Evolutionary conservation across 768 basidiomycete genomes (phyloP).

Genomic region (Phlegmacium glaucopus): DNA sequence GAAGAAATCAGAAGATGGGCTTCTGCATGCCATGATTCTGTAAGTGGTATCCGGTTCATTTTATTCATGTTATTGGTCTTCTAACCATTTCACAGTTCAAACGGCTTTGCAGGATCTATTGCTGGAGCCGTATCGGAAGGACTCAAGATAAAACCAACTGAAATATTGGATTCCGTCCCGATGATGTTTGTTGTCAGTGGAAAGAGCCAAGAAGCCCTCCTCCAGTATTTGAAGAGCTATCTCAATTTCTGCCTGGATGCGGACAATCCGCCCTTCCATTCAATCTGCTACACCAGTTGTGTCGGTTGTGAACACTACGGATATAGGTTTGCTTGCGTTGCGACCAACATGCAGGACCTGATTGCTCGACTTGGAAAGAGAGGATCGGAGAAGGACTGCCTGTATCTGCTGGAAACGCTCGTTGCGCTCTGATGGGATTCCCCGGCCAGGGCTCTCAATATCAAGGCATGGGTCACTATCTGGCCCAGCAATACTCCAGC

Average conservation of each 20-base stretch:
- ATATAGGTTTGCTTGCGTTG: constrained; percentile 30
- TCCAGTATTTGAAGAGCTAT: constrained; percentile 27
- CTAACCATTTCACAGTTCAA: constrained; percentile 20
- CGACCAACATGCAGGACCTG: constrained; percentile 27
- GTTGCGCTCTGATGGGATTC: constrained; percentile 28
- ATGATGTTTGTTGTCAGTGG: constrained; percentile 33
- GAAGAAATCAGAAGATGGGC: constrained; percentile 13
- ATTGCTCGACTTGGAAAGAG: constrained; percentile 27
- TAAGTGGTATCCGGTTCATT: constrained; percentile 12
- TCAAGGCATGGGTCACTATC: constrained; percentile 31
- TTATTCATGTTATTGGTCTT: background rate
- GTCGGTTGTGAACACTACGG: constrained; percentile 33
- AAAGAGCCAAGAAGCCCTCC: constrained; percentile 28
- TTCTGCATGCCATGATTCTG: constrained; percentile 27
- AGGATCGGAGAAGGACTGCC: constrained; percentile 15
- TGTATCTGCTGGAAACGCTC: constrained; percentile 11
- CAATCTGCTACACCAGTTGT: constrained; percentile 33
- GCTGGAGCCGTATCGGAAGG: constrained; percentile 25
- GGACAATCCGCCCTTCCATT: constrained; percentile 20
- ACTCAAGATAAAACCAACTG: constrained; percentile 8
- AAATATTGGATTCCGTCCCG: constrained; percentile 14
- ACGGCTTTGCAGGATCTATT: constrained; percentile 35
- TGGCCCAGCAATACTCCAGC: constrained; percentile 24
- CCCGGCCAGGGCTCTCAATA: constrained; percentile 37
- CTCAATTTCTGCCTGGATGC: constrained; percentile 27